Base-by-base conservation (phyloP, 345 rosid species). In the Aquilaria yunnanensis region DNA sequence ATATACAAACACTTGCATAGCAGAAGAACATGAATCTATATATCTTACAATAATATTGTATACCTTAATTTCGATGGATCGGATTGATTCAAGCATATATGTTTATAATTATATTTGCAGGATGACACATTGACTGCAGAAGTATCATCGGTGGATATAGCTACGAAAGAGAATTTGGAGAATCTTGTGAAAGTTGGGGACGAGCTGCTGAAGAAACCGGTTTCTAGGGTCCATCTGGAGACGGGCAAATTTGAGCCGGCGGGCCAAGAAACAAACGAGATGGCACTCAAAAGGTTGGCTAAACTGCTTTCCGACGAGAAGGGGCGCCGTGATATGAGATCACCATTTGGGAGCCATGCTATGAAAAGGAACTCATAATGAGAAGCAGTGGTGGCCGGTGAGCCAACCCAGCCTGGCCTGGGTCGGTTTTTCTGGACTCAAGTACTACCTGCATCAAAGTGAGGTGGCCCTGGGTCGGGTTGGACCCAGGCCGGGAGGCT, bases 201-300 rank as follows among this genome's bases (percentile, higher is more conserved):
- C 66, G 68, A 71, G 10, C 61, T 89, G 63, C 57, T 89, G 31
- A 79, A 85, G 64, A 82, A 86, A 69, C 84, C 62, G 32, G 83
- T 87, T 7, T 71, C 85, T 10, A 80, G 83, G 65, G 80, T 89
- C 30, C 77, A 89, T 67, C 65, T 85, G 69, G 89, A 81, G 7
- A 80, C 78, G 0, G 92, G 98, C 9, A 10, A 16, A 32, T 73
- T 63, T 61, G 71, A 83, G 65, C 78, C 85, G 6, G 51, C 52
- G 5, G 14, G 50, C 12, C 34, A 9, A 32, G 77, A 68, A 32
- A 85, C 87, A 12, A 85, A 89, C 48, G 81, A 75, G 56, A 72
- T 80, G 41, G 92, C 90, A 57, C 88, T 91, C 63, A 69, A 57
- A 63, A 90, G 90, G 75, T 67, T 84, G 64, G 97, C 96, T 2